These are phyloP conservation scores for Chiua virens DNA, from an alignment of 768 basidiomycete genomes.

Conservation along the genomic window DNA sequence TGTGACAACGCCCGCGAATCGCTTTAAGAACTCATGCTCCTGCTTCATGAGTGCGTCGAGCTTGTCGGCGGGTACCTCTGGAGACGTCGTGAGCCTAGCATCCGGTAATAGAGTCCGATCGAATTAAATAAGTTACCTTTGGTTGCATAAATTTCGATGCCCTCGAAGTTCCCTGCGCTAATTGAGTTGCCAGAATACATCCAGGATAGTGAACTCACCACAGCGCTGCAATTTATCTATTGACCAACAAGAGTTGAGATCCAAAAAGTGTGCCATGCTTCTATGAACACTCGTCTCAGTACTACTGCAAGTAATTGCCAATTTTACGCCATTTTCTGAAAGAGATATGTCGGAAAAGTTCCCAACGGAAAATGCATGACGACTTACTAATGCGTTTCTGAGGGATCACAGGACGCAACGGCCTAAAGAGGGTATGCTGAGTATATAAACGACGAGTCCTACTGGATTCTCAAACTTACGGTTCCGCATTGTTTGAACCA, in stretches of 20 bases:
- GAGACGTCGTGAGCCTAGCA: not conserved
- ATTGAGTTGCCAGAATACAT: constrained; percentile 5
- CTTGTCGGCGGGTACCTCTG: constrained; percentile 51
- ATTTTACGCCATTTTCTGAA: constrained; percentile 19
- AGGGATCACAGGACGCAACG: no score
- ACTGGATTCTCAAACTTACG: no score
- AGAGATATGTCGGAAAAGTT: no score
- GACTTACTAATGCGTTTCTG: no score
- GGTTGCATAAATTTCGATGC: constrained; percentile 57
- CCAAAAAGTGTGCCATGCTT: no score
- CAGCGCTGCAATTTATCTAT: constrained; percentile 45
- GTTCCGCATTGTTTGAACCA: not conserved
- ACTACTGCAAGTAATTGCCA: constrained; percentile 26
- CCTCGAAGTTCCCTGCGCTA: constrained; percentile 51
- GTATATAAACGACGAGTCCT: no score
- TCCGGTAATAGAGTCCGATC: not conserved
- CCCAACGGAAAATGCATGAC: no score
- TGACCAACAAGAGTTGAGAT: not conserved
- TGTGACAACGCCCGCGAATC: constrained; percentile 67
- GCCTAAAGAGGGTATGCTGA: no score
- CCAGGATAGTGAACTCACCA: constrained; percentile 39
- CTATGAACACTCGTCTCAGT: no score
- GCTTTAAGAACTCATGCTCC: constrained; percentile 54
- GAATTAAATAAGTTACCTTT: constrained; percentile 44
- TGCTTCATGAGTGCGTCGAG: constrained; percentile 42